phyloP scores from a whole-genome alignment of 1,284 basidiomycete species.

The Omphalotus olearius region DNA sequence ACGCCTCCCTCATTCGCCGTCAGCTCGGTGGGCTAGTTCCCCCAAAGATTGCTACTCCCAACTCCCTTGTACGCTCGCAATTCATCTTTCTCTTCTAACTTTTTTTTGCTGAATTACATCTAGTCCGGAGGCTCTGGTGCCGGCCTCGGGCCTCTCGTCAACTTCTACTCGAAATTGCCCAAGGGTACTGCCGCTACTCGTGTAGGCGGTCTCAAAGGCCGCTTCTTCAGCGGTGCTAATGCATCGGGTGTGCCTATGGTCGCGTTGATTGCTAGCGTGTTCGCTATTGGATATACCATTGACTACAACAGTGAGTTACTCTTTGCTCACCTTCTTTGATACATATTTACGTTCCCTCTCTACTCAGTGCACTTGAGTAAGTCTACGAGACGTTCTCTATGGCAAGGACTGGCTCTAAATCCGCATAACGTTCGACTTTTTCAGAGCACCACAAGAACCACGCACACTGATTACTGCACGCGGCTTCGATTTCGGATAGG shows the following conservation, averaged over 20 bases:
- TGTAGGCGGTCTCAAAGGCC: slow-evolving; percentile 68
- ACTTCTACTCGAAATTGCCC: slow-evolving; percentile 93
- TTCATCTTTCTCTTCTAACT: neutral
- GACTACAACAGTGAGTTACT: slow-evolving; percentile 84
- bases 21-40: slow-evolving; percentile 82
- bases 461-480: slow-evolving; percentile 49
- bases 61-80: slow-evolving; percentile 65
- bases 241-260: slow-evolving; percentile 76
- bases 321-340: slow-evolving; percentile 10
- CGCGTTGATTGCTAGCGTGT: slow-evolving; percentile 69
- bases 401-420: neutral
- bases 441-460: slow-evolving; percentile 88
- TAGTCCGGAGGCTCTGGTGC: slow-evolving; percentile 77
- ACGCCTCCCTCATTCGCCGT: slow-evolving; percentile 79
- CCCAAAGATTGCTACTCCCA: slow-evolving; percentile 92
- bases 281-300: slow-evolving; percentile 83
- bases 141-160: slow-evolving; percentile 80
- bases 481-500: neutral
- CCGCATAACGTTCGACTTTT: slow-evolving; percentile 5
- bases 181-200: slow-evolving; percentile 68
- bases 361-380: slow-evolving; percentile 36
- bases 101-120: neutral
- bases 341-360: slow-evolving; percentile 21
- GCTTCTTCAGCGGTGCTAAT: slow-evolving; percentile 84
- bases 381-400: slow-evolving; percentile 19